Conservation (phyloP, 345 rosid species). For the Adansonia digitata region DNA sequence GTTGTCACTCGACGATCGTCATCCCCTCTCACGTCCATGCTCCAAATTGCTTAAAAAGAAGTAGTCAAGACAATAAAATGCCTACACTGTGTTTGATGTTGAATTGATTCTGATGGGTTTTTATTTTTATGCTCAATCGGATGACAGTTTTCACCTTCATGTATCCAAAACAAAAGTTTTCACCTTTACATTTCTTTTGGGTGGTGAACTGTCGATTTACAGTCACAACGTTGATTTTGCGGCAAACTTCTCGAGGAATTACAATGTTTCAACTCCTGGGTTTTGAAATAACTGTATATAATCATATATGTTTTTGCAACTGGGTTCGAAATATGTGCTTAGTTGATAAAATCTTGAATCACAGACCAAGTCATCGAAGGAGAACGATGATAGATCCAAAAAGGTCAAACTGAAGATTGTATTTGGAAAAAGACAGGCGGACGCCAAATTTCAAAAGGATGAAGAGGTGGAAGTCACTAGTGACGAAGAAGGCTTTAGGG, state of each 20-base stretch:
- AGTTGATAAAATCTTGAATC: conserved; percentile 10
- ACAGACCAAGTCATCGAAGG: conserved; percentile 13
- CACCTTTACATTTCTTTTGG: neutral
- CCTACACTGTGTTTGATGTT: too few relatives aligned
- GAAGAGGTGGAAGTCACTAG: conserved; percentile 46
- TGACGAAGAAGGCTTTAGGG: conserved; percentile 51
- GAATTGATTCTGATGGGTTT: too few relatives aligned
- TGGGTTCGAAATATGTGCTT: neutral
- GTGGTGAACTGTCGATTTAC: neutral
- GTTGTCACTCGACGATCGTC: too few relatives aligned
- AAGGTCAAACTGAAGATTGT: conserved; percentile 29
- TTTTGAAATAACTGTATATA: too few relatives aligned
- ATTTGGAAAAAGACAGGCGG: conserved; percentile 6
- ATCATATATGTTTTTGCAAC: too few relatives aligned
- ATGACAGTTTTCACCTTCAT: neutral
- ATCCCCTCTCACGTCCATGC: too few relatives aligned
- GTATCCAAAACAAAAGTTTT: neutral
- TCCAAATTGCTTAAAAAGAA: too few relatives aligned
- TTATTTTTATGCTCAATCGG: too few relatives aligned
- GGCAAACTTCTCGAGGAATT: neutral
- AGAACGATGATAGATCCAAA: conserved; percentile 10
- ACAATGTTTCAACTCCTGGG: neutral
- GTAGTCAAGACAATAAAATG: too few relatives aligned
- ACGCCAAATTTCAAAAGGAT: conserved; percentile 19
- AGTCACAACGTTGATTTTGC: neutral